A percentile compares a stretch with the other conserved stretches of the same genome.
phyloP scores from a whole-genome alignment of 1,284 basidiomycete genomes.

The Stygiomarasmius scandens region DNA sequence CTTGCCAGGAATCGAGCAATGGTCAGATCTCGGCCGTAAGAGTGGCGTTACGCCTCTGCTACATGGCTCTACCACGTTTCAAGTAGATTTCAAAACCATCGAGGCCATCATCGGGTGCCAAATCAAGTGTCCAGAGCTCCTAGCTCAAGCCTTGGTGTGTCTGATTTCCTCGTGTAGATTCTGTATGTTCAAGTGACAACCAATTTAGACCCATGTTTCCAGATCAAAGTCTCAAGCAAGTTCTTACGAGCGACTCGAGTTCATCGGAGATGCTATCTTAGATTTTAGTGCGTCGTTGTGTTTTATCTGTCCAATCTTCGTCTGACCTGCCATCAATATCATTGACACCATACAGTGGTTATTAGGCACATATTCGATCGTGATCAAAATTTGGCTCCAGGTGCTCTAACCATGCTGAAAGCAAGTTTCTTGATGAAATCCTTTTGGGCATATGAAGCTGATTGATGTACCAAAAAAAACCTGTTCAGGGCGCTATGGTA shows the following conservation, averaged over 20 bases:
- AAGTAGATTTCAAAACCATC: slow-evolving; percentile 52
- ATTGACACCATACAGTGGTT: slow-evolving; percentile 55
- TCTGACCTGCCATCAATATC: slow-evolving; percentile 1
- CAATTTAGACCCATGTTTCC: slow-evolving; percentile 64
- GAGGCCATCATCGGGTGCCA: slow-evolving; percentile 65
- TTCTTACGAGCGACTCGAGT: slow-evolving; percentile 76
- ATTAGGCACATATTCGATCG: slow-evolving; percentile 68
- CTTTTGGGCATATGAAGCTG: background rate
- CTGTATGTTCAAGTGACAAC: slow-evolving; percentile 3
- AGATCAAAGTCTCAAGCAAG: slow-evolving; percentile 54
- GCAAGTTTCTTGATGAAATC: slow-evolving; percentile 35
- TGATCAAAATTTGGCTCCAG: slow-evolving; percentile 65
- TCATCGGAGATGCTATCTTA: slow-evolving; percentile 80
- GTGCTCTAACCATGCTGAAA: slow-evolving; percentile 75
- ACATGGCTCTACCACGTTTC: slow-evolving; percentile 41
- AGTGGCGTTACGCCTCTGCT: slow-evolving; percentile 41
- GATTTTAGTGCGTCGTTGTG: slow-evolving; percentile 64
- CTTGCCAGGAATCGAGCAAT: slow-evolving; percentile 59
- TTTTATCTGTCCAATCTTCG: background rate
- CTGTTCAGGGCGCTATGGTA: slow-evolving; percentile 73
- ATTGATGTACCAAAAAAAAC: slow-evolving; percentile 1
- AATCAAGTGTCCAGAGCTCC: slow-evolving; percentile 61
- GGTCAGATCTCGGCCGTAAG: slow-evolving; percentile 68
- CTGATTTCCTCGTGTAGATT: slow-evolving; percentile 9
- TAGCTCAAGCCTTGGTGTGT: slow-evolving; percentile 73